Evolutionary conservation across 495 filamentous ascomycete genomes (phyloP).

Genomic region (Margaritispora aquatica): DNA sequence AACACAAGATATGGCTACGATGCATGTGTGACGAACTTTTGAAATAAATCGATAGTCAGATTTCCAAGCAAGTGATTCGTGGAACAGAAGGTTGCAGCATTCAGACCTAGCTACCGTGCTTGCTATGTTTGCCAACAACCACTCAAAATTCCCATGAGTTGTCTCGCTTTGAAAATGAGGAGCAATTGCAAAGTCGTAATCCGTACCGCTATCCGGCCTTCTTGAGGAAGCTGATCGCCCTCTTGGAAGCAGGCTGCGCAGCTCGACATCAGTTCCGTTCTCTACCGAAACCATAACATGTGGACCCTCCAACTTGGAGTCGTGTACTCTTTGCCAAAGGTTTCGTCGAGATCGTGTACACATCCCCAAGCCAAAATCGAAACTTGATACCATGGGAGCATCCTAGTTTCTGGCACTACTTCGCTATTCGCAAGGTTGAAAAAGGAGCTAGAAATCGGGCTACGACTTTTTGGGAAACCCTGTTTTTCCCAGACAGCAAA

Average conservation of each 20-base stretch:
- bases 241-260: not conserved
- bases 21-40: too few species aligned
- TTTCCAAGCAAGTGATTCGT: not conserved
- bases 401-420: not conserved
- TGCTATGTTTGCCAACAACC: not conserved
- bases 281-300: not conserved
- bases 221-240: not conserved
- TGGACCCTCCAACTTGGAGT: not conserved
- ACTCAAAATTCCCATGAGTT: not conserved
- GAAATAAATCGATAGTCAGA: too few species aligned
- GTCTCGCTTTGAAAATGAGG: not conserved
- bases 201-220: not conserved
- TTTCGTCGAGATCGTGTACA: not conserved
- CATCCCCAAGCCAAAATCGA: not conserved
- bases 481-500: not conserved
- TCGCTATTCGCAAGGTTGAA: not conserved
- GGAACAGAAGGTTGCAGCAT: not conserved
- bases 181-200: not conserved
- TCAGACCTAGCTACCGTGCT: not conserved
- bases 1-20: too few species aligned
- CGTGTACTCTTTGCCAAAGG: not conserved
- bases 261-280: not conserved
- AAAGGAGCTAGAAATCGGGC: not conserved
- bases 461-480: not conserved
- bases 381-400: not conserved